Conservation (phyloP, 73 alveolate genomes). For the Blepharisma japonicum region DNA sequence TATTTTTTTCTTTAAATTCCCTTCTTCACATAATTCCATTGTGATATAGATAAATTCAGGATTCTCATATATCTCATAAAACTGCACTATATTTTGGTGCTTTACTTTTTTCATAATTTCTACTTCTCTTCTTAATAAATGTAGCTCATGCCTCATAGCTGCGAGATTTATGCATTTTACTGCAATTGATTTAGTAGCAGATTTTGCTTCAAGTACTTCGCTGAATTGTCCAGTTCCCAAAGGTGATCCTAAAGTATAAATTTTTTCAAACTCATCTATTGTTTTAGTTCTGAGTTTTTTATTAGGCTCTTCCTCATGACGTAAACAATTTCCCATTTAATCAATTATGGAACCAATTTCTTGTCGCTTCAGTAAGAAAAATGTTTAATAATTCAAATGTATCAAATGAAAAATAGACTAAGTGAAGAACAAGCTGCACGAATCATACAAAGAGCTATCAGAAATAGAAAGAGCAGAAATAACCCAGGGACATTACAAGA, state of each 20-base stretch:
- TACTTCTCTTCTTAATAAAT: conserved; percentile 3
- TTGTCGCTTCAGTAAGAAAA: too few species aligned
- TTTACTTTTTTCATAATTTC: not conserved
- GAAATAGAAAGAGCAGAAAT: conserved; percentile 1
- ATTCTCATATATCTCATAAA: conserved; percentile 11
- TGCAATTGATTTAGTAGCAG: not conserved
- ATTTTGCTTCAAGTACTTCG: conserved; percentile 1
- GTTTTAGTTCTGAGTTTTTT: not conserved
- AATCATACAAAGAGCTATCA: conserved; percentile 25
- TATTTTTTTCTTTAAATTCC: not conserved
- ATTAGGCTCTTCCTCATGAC: too few species aligned
- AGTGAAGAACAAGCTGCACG: conserved; percentile 16
- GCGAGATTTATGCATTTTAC: conserved; percentile 24
- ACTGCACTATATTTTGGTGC: conserved; percentile 1
- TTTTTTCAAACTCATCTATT: conserved; percentile 2
- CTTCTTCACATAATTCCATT: conserved; percentile 12
- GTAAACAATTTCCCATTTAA: too few species aligned
- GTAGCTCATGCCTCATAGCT: not conserved
- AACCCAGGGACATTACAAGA: not conserved
- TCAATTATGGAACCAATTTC: too few species aligned
- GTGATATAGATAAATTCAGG: not conserved
- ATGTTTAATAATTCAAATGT: too few species aligned
- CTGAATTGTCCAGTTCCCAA: conserved; percentile 28
- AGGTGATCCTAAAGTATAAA: not conserved
- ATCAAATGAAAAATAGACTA: too few species aligned